Base-by-base conservation (phyloP, 768 basidiomycete species). In the button mushroom (Agaricus bisporus) region DNA sequence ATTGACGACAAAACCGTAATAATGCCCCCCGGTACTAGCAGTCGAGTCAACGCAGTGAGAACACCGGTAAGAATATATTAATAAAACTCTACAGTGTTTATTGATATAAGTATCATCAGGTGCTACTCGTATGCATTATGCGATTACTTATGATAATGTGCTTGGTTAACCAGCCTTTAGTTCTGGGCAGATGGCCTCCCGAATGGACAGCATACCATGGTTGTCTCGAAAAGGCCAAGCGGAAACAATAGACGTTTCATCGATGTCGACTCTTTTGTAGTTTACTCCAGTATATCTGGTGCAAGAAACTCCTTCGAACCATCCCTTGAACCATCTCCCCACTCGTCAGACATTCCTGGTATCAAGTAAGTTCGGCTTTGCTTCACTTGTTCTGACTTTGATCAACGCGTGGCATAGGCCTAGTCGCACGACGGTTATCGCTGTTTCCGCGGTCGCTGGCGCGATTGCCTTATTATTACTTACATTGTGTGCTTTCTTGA, bases 141-240 rank as follows among this genome's bases (percentile, higher is more conserved):
- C n/a, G n/a, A 32, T 26, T 45, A 12, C 5, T 25, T 47, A 32
- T n/a, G 5, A 11, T 5, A 17, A 20, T 32, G 9, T n/a, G 32
- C 55, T 51, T 12, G 10, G 20, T 39, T 54, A 17, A 48, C 45
- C 48, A 45, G 49, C 17, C 32, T 35, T n/a, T 45, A 78, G 78
- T 79, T 71, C 57, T 78, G 73, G 58, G 63, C 64, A 18, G 71
- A 66, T 56, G 65, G 68, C 50, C 62, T 80, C 17, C 71, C 69
- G 26, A 36, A 68, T 7, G 67, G 68, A 9, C 58, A 64, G 32
- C 79, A 81, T 56, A 67, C 61, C 17, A 52, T 81, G 18, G 67
- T 64, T 1, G 56, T 79, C 32, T 64, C 54, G 4, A 70, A 38
- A 58, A 68, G 54, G 59, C 67, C 25, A 57, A 64, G 48, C 14